A percentile compares a stretch with the other conserved stretches of the same genome.
Conservation (phyloP, 148 eudicot genomes). For the Euryodendron excelsum region DNA sequence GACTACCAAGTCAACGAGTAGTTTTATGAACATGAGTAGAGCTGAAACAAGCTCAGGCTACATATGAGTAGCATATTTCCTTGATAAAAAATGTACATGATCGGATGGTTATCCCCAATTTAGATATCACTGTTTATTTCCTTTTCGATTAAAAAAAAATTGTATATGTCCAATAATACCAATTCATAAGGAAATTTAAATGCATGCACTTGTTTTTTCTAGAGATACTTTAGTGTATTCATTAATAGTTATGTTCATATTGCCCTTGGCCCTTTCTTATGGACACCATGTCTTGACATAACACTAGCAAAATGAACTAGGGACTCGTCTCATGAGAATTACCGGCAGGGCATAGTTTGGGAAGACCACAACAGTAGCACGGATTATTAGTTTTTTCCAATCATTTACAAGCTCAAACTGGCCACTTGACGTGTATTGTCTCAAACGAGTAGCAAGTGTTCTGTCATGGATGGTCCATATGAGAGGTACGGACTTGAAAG, state of each 20-base stretch:
- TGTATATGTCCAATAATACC: background rate
- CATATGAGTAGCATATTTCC: background rate
- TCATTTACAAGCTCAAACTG: conserved; percentile 47
- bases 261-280: background rate
- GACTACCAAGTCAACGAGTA: background rate
- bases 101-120: background rate
- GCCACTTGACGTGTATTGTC: conserved; percentile 43
- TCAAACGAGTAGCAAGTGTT: conserved; percentile 53
- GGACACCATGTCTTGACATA: background rate
- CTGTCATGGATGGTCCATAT: conserved; percentile 56
- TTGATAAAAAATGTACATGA: background rate
- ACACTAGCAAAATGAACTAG: background rate
- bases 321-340: conserved; percentile 19
- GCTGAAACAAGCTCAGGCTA: conserved; percentile 3
- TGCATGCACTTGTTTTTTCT: background rate
- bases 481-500: conserved; percentile 54
- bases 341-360: conserved; percentile 75
- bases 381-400: conserved; percentile 65
- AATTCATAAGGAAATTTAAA: background rate
- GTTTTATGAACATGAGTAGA: background rate
- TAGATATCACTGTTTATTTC: background rate
- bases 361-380: conserved; percentile 72
- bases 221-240: background rate
- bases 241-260: background rate
- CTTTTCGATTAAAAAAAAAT: background rate